Percentiles rank a stretch among this genome's conserved stretches.
Conservation (phyloP, 202 grass and related monocot genomes). For the Musa balbisiana region DNA sequence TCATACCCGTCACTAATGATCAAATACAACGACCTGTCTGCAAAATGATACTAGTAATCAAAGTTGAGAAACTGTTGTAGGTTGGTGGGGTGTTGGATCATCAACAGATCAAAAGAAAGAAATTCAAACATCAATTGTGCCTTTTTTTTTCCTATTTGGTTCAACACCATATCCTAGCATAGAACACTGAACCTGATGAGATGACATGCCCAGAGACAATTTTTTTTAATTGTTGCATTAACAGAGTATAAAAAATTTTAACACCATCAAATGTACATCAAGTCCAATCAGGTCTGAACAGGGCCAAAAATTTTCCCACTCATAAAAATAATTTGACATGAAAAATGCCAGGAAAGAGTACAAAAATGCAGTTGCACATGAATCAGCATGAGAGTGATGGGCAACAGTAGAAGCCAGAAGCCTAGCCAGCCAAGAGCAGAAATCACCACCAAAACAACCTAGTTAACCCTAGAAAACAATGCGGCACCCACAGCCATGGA, state of each 20-base stretch:
- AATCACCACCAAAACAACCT: not conserved
- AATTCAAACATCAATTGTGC: no score
- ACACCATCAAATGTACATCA: conserved; percentile 1
- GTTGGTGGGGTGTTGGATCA: no score
- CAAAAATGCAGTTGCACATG: not conserved
- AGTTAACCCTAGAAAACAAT: not conserved
- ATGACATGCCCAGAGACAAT: no score
- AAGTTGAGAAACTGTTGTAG: no score
- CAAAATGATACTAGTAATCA: no score
- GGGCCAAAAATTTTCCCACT: not conserved
- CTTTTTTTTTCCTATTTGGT: no score
- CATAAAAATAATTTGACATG: not conserved
- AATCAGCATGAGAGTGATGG: conserved; percentile 3
- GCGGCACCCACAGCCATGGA: not conserved
- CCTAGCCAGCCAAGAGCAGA: conserved; percentile 2
- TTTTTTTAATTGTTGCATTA: no score
- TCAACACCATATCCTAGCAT: no score
- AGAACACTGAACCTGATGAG: no score
- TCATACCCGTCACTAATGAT: no score
- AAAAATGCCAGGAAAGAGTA: not conserved
- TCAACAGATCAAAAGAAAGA: no score
- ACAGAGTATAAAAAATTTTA: not conserved
- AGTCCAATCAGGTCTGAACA: not conserved
- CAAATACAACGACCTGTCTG: no score
- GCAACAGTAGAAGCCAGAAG: not conserved